Percentiles rank a stretch among this genome's conserved stretches.
Conservation (phyloP, 805 yeast genomes). For the Dipodascus geniculatus region DNA sequence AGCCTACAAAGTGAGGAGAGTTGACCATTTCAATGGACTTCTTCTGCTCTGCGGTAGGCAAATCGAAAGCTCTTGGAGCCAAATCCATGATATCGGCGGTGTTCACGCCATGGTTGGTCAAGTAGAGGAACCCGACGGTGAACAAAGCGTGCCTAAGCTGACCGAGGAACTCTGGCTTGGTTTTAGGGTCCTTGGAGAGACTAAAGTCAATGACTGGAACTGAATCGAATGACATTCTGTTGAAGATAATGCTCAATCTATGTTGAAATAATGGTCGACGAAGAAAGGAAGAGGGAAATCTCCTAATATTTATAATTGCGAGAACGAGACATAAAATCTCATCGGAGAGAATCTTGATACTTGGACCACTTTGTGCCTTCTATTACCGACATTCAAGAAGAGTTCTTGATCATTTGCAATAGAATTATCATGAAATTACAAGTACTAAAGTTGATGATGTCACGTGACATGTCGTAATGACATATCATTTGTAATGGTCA, state of each 20-base stretch:
- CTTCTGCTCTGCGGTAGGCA: slow-evolving; percentile 35
- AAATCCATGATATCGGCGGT: slow-evolving; percentile 30
- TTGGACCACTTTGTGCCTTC: neutral
- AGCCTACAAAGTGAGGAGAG: slow-evolving; percentile 50
- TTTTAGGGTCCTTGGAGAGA: slow-evolving; percentile 30
- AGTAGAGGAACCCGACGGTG: slow-evolving; percentile 42
- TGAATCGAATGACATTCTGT: slow-evolving; percentile 12
- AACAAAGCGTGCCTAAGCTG: slow-evolving; percentile 35
- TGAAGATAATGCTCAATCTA: neutral
- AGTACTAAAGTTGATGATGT: too few species aligned
- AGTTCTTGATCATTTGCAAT: too few species aligned
- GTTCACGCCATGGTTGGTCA: slow-evolving; percentile 37
- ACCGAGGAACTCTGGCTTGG: slow-evolving; percentile 32
- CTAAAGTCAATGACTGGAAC: slow-evolving; percentile 30
- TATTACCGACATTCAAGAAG: neutral
- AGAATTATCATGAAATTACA: too few species aligned
- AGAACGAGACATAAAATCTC: neutral
- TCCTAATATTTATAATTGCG: neutral
- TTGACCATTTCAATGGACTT: slow-evolving; percentile 38
- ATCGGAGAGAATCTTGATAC: neutral
- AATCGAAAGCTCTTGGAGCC: slow-evolving; percentile 33
- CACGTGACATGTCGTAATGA: too few species aligned
- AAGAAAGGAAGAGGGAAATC: neutral
- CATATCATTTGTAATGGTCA: too few species aligned
- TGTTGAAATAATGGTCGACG: too few species aligned